Evolutionary conservation across 495 filamentous ascomycete genomes (phyloP), one percentile per base, ranked within the genome.

Genomic region (Margaritispora aquatica): DNA sequence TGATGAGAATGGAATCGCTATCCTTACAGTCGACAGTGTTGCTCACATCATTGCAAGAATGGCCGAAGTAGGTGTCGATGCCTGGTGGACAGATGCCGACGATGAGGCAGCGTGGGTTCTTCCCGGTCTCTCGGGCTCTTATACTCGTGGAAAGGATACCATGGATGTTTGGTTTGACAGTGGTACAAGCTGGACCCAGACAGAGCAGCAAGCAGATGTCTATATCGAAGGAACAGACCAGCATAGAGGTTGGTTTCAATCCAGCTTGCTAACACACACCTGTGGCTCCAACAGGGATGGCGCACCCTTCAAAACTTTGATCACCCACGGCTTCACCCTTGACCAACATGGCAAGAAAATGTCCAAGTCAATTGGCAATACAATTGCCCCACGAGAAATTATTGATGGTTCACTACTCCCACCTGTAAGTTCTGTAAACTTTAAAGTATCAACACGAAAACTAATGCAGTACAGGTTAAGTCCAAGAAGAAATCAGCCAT

Each of bases 81-180:
- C 90, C 13, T 99, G 94, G 94, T 99, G 92, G 88, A 89, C 84
- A 2, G 91, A 96, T 62, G 74, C 79, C 34, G 77, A 80, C 17
- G 78, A 90, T 64, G 89, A 95, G 36, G 70, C 76, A 21, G 81
- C 79, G 17, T 97, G 92, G 92, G 75, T 91, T 54, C 84, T 84
- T 15, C 71, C 79, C 26, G 74, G 75, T 13, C 71, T 94, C 0
- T 60, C 66, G 26, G 71, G 71, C 2, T 59, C 70, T 13, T 94
- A 85, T 62, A 73, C 79, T 60, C 86, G 94, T 56, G 93, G 94
- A 20, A 87, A 75, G n/a, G 95, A 99, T 63, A 99, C 94, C 0
- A 97, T 99, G 94, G 94, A 99, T 73, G 94, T 99, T 22, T 99
- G 94, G 94, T 97, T 97, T 66, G 94, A 99, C 70, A 97, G 93